phyloP scores from a whole-genome alignment of 2,329 filamentous ascomycete species.

The Xenosphaeropsis pyriputrescens region DNA sequence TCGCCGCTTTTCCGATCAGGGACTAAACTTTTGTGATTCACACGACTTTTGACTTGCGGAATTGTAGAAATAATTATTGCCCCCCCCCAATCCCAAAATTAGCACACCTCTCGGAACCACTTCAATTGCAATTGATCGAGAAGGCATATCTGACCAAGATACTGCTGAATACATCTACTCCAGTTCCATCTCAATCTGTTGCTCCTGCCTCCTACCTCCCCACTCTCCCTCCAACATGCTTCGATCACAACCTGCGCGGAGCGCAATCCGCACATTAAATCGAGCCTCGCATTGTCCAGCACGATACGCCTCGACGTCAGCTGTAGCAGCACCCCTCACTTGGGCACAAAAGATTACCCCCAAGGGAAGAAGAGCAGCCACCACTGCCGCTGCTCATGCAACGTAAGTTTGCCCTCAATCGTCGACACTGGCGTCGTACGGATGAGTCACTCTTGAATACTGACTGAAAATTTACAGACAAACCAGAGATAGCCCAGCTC shows the following conservation, averaged over 20 bases:
- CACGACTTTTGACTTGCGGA: neutral
- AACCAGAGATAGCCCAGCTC: constrained; percentile 44
- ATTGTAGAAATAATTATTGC: too few species aligned
- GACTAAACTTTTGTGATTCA: neutral
- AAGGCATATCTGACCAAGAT: too few species aligned
- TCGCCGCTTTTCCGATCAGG: neutral
- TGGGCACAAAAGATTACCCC: constrained; percentile 23
- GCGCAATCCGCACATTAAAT: constrained; percentile 28
- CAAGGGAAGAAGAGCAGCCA: constrained; percentile 26
- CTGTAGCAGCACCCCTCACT: constrained; percentile 17
- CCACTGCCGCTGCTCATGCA: constrained; percentile 32
- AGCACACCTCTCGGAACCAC: too few species aligned
- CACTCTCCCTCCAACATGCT: constrained; percentile 23
- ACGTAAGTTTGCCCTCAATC: constrained; percentile 30
- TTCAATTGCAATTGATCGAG: too few species aligned
- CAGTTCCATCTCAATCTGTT: neutral
- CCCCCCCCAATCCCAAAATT: too few species aligned
- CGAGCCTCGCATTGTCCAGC: constrained; percentile 10
- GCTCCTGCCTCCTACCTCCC: neutral
- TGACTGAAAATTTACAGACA: constrained; percentile 26
- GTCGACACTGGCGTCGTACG: constrained; percentile 5
- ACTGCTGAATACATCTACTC: too few species aligned
- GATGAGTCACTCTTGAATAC: constrained; percentile 6
- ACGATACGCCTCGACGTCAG: constrained; percentile 27
- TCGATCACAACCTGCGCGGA: constrained; percentile 31